A percentile compares a stretch with the other conserved stretches of the same genome.
Conservation (phyloP, 1,139 yeast species). For the Yamadazyma pseudoaaseri region DNA sequence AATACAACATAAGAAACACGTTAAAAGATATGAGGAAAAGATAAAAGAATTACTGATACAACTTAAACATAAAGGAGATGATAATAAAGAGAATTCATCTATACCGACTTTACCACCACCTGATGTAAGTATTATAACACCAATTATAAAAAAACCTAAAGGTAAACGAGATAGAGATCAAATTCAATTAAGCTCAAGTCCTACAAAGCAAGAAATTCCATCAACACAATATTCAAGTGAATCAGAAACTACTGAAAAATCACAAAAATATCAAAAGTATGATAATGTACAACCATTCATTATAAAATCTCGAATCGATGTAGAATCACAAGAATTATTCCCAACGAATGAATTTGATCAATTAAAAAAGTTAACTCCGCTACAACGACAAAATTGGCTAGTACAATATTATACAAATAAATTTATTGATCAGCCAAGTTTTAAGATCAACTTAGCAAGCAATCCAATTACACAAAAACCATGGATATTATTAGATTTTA, state of each 20-base stretch:
- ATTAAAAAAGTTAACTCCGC: conserved; percentile 15
- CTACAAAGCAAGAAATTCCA: conserved; percentile 6
- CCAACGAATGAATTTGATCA: conserved; percentile 5
- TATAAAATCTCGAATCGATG: neutral
- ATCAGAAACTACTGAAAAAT: conserved; percentile 3
- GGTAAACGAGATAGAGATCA: neutral
- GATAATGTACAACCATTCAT: neutral
- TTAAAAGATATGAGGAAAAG: conserved; percentile 11
- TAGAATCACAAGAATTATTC: neutral
- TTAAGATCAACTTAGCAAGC: conserved; percentile 23
- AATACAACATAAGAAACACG: conserved; percentile 13
- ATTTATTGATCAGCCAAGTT: conserved; percentile 18
- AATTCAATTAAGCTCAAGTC: conserved; percentile 6
- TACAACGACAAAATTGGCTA: conserved; percentile 32
- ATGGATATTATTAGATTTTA: conserved; percentile 51
- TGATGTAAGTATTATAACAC: neutral
- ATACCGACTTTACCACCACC: conserved; percentile 16
- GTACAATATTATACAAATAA: conserved; percentile 24
- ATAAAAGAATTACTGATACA: conserved; percentile 10
- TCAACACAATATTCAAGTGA: conserved; percentile 13
- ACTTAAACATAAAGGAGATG: conserved; percentile 1
- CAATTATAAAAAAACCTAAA: neutral
- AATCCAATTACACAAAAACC: conserved; percentile 27
- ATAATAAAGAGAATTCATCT: conserved; percentile 4
- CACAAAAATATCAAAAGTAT: neutral